Percentiles rank a stretch among this genome's conserved stretches.
Conservation (phyloP, 805 yeast species). For the Wickerhamiella bombiphila region DNA sequence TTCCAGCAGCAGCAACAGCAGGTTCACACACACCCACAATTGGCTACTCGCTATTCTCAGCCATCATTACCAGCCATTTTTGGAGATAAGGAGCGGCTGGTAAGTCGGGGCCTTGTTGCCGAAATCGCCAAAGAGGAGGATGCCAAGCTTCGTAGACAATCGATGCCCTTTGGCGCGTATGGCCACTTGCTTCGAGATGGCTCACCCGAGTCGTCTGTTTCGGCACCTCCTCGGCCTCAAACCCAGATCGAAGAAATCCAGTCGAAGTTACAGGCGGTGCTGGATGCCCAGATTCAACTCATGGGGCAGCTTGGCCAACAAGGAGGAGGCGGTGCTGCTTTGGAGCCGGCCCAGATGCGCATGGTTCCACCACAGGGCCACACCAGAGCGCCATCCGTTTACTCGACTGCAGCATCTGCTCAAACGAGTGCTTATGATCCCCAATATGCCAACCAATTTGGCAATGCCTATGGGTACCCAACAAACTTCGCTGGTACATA, state of each 20-base stretch:
- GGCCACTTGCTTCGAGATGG: neutral
- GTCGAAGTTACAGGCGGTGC: neutral
- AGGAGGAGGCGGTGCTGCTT: neutral
- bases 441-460: no score
- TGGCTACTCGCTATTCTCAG: neutral
- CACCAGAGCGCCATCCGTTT: neutral
- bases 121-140: constrained; percentile 29
- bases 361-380: neutral
- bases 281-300: neutral
- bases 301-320: neutral
- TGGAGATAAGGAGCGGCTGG: constrained; percentile 7
- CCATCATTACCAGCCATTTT: constrained; percentile 18
- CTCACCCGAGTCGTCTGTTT: neutral
- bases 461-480: no score
- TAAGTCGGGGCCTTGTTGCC: constrained; percentile 26
- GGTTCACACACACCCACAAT: no score
- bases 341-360: neutral
- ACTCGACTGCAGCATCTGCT: neutral
- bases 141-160: constrained; percentile 20
- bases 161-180: constrained; percentile 4
- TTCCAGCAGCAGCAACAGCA: neutral
- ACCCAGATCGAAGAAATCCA: neutral
- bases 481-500: no score
- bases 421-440: neutral
- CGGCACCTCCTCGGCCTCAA: neutral